Conservation (phyloP, 768 basidiomycete genomes). For the Tulasnella sp. region DNA sequence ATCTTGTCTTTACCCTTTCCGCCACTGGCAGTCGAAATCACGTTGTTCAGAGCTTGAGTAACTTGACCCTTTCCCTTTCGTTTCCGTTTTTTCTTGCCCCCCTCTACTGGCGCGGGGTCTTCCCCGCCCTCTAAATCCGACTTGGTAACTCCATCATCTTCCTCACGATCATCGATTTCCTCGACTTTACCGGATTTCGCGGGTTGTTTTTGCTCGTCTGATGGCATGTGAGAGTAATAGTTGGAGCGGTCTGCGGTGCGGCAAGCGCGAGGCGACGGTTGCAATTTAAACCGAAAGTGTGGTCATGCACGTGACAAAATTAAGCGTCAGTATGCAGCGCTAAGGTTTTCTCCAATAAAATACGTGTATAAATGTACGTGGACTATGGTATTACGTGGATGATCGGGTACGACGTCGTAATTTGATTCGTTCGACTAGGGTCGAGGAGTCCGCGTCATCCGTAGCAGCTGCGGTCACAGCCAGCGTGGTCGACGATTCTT, state of each 20-base stretch:
- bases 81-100: constrained; percentile 73
- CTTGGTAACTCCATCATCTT: not conserved
- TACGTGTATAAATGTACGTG: constrained; percentile 1
- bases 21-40: constrained; percentile 53
- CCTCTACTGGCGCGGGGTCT: not conserved
- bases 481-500: not conserved
- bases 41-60: constrained; percentile 36
- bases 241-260: not conserved
- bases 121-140: not conserved
- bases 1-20: constrained; percentile 57
- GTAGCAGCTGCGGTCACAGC: not conserved
- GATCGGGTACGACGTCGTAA: not conserved
- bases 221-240: not conserved
- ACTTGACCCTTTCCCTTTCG: constrained; percentile 70
- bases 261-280: not conserved
- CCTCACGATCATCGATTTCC: constrained; percentile 11
- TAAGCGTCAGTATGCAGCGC: not conserved
- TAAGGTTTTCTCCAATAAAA: not conserved
- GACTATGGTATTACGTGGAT: not conserved
- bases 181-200: not conserved
- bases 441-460: not conserved
- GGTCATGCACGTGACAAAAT: not conserved
- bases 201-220: not conserved
- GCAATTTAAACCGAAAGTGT: not conserved
- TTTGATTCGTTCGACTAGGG: not conserved